Percentiles rank a stretch among this genome's conserved stretches.
Conservation (phyloP, 1,284 basidiomycete genomes). For the Rugosomyces carneus region DNA sequence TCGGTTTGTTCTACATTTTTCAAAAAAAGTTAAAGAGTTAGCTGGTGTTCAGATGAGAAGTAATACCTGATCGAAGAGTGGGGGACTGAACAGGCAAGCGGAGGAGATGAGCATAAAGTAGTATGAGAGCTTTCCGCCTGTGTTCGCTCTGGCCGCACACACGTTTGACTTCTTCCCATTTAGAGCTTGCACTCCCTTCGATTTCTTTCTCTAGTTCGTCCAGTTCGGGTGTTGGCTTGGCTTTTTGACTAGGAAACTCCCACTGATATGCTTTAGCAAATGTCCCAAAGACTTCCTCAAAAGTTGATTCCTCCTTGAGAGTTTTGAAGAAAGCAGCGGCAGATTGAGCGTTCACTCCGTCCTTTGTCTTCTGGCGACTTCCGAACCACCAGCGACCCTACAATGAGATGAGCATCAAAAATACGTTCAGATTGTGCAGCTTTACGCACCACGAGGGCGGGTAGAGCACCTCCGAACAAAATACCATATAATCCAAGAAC, state of each 20-base stretch:
- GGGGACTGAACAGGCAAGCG: constrained; percentile 59
- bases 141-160: constrained; percentile 23
- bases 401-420: background rate
- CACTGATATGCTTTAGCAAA: constrained; percentile 74
- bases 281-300: constrained; percentile 70
- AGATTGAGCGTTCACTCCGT: constrained; percentile 80
- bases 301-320: constrained; percentile 74
- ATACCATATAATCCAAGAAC: constrained; percentile 87
- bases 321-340: constrained; percentile 90
- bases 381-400: constrained; percentile 98
- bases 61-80: constrained; percentile 58
- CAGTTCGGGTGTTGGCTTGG: constrained; percentile 37
- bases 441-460: constrained; percentile 70
- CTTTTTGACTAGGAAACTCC: constrained; percentile 32
- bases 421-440: constrained; percentile 1
- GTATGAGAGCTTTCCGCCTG: constrained; percentile 54
- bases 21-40: no score
- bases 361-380: constrained; percentile 86
- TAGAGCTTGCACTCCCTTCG: constrained; percentile 39
- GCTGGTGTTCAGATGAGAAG: background rate
- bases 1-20: constrained; percentile 65
- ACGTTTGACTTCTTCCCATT: constrained; percentile 44
- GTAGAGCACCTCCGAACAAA: constrained; percentile 83
- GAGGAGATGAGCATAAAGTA: constrained; percentile 86
- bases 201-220: constrained; percentile 56